A percentile compares a stretch with the other conserved stretches of the same genome.
Evolutionary conservation across 306 rosid genomes (phyloP).

Genomic region (Acacia acuminata): DNA sequence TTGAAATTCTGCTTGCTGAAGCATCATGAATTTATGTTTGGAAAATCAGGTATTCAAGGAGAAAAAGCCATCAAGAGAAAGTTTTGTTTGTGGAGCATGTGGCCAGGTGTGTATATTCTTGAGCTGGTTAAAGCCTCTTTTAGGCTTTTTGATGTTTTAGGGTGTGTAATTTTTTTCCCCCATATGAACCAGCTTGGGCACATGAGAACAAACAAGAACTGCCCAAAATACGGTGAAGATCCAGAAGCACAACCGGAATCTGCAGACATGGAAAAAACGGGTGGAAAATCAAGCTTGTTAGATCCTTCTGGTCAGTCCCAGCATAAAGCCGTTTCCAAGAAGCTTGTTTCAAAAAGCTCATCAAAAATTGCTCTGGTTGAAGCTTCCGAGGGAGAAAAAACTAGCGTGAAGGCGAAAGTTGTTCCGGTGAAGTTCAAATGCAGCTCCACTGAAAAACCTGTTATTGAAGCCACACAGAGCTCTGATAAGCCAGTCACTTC

Average conservation of each 20-base stretch:
- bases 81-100: constrained; percentile 92
- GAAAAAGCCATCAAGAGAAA: constrained; percentile 91
- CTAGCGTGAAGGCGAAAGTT: constrained; percentile 11
- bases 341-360: constrained; percentile 56
- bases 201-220: constrained; percentile 97
- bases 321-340: constrained; percentile 64
- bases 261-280: constrained; percentile 62
- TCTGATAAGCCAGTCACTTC: constrained; percentile 70
- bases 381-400: constrained; percentile 6
- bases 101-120: constrained; percentile 69
- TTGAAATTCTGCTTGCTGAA: constrained; percentile 29
- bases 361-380: constrained; percentile 57
- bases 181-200: constrained; percentile 75
- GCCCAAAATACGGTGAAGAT: constrained; percentile 95
- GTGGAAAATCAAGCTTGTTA: constrained; percentile 57
- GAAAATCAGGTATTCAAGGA: constrained; percentile 76
- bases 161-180: constrained; percentile 35
- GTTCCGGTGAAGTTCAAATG: constrained; percentile 86
- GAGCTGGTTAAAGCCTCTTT: not conserved
- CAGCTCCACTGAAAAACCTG: constrained; percentile 68
- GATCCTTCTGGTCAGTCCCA: constrained; percentile 65
- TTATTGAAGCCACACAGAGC: constrained; percentile 51
- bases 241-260: constrained; percentile 63
- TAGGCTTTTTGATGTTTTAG: constrained; percentile 15
- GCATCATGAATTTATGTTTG: constrained; percentile 28